Percentiles rank a stretch among this genome's conserved stretches.
Evolutionary conservation across 2,329 filamentous ascomycete species (phyloP).

Genomic region (Aspergillus caelatus): DNA sequence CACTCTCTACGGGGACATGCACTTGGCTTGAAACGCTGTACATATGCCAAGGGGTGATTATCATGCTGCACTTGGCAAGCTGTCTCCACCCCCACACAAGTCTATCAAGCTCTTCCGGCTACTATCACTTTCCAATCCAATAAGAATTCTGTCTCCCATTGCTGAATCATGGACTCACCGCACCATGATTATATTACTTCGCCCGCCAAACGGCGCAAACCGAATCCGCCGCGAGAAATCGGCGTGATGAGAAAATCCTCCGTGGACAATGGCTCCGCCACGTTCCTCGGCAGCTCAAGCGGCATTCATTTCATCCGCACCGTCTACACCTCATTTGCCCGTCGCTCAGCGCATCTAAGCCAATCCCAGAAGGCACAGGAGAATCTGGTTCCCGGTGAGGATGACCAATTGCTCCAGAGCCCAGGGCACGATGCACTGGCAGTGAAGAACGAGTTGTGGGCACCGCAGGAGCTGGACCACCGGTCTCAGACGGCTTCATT

Average conservation of each 20-base stretch:
- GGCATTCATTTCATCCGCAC: slow-evolving; percentile 63
- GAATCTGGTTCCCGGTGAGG: slow-evolving; percentile 58
- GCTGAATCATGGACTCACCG: slow-evolving; percentile 9
- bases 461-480: slow-evolving; percentile 38
- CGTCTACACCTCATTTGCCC: slow-evolving; percentile 55
- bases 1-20: not conserved
- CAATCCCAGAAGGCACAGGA: slow-evolving; percentile 35
- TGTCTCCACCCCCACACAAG: slow-evolving; percentile 1
- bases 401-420: slow-evolving; percentile 49
- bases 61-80: not conserved
- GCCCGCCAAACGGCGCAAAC: slow-evolving; percentile 33
- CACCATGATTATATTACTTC: slow-evolving; percentile 14
- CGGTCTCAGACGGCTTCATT: slow-evolving; percentile 43
- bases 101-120: not conserved
- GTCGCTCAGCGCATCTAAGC: slow-evolving; percentile 33
- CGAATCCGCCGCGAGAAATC: slow-evolving; percentile 42
- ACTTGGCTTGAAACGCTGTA: not conserved
- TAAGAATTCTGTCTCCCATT: not conserved
- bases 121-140: not conserved
- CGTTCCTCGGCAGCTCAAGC: slow-evolving; percentile 61
- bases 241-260: slow-evolving; percentile 57
- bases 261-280: slow-evolving; percentile 49
- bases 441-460: slow-evolving; percentile 16
- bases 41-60: not conserved
- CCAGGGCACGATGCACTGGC: slow-evolving; percentile 13